phyloP scores from a whole-genome alignment of 2,329 filamentous ascomycete species.

The Ophiostoma tasmaniense region DNA sequence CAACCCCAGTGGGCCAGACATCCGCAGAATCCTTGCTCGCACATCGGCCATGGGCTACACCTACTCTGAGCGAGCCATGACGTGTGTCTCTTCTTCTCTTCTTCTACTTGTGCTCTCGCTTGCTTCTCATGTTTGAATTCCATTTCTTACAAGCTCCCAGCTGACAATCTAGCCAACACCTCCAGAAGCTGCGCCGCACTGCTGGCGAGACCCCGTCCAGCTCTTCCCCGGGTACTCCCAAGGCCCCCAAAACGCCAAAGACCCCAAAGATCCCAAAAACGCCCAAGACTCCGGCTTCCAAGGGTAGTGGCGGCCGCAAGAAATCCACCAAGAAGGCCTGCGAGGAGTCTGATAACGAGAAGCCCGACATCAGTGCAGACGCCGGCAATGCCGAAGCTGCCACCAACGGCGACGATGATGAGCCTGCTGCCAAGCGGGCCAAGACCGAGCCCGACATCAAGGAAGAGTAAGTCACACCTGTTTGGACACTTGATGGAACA shows the following conservation, averaged over 20 bases:
- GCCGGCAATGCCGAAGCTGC: neutral
- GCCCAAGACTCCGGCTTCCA: slow-evolving; percentile 14
- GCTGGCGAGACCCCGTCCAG: neutral
- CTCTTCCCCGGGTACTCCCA: neutral
- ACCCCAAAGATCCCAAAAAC: slow-evolving; percentile 7
- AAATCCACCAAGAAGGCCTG: slow-evolving; percentile 9
- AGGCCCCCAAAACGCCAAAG: neutral
- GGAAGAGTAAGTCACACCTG: neutral
- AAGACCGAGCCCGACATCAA: neutral
- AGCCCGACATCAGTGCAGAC: neutral
- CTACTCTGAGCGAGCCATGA: slow-evolving; percentile 26
- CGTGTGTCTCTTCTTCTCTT: slow-evolving; percentile 20
- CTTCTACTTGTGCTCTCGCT: neutral
- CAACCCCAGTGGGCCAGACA: slow-evolving; percentile 22
- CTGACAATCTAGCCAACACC: neutral
- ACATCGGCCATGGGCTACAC: slow-evolving; percentile 24
- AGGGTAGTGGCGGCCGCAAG: slow-evolving; percentile 13
- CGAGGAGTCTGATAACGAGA: neutral
- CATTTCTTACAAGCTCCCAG: too few species aligned
- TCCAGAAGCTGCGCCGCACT: neutral
- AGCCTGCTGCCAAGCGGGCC: neutral
- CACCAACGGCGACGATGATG: neutral
- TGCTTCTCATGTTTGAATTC: neutral
- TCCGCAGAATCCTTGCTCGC: slow-evolving; percentile 22
- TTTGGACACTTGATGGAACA: neutral